Percentiles rank a stretch among this genome's conserved stretches.
Evolutionary conservation across 139 green algal genomes (phyloP).

Genomic region (Gonium pectorale): DNA sequence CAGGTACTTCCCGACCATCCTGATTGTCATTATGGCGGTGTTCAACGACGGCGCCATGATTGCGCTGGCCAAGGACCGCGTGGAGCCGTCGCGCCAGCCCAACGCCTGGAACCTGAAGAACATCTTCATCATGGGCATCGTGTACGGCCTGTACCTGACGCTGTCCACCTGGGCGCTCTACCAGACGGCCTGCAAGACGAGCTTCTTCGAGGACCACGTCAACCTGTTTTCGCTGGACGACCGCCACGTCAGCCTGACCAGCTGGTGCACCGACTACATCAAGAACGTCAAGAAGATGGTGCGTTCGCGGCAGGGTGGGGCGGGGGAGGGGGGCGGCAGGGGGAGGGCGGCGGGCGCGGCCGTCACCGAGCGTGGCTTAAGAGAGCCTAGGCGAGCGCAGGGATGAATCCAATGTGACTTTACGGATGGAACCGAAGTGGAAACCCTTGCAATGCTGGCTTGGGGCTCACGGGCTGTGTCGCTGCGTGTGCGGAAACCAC

Average conservation of each 20-base stretch:
- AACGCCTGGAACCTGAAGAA: constrained; percentile 83
- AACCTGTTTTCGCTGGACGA: constrained; percentile 72
- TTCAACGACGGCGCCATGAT: constrained; percentile 95
- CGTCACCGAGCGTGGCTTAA: too few relatives aligned
- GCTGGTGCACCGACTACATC: constrained; percentile 58
- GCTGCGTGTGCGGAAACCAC: too few relatives aligned
- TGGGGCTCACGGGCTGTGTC: too few relatives aligned
- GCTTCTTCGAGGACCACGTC: constrained; percentile 74
- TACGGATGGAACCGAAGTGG: too few relatives aligned
- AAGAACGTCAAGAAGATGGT: background rate
- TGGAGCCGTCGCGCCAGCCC: constrained; percentile 69
- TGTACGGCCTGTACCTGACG: constrained; percentile 87
- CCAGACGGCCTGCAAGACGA: constrained; percentile 61
- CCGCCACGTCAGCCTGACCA: constrained; percentile 34
- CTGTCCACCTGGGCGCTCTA: constrained; percentile 79
- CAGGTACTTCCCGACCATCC: constrained; percentile 87
- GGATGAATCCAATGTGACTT: too few relatives aligned
- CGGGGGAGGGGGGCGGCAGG: too few relatives aligned
- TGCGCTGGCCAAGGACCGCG: constrained; percentile 84
- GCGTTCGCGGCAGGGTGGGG: too few relatives aligned
- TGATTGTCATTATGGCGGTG: constrained; percentile 90
- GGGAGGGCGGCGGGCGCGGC: too few relatives aligned
- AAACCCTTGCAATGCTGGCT: too few relatives aligned
- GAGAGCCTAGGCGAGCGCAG: too few relatives aligned
- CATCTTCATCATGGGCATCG: constrained; percentile 86